Conservation (phyloP, 495 filamentous ascomycete genomes). For the Penicillium diatomitis region DNA sequence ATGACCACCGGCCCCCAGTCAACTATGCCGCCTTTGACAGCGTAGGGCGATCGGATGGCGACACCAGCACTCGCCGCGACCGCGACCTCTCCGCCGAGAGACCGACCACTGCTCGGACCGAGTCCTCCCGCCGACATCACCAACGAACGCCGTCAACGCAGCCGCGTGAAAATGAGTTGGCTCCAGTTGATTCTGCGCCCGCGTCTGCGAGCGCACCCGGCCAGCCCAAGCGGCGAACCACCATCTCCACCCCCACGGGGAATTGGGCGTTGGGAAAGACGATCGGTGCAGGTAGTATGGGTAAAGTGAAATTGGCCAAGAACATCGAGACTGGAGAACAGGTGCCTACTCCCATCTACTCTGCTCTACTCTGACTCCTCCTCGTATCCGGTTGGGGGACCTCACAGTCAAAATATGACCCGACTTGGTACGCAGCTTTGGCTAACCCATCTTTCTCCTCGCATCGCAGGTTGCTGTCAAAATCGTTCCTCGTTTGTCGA, state of each 20-base stretch:
- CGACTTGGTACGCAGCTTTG: neutral
- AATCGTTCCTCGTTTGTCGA: slow-evolving; percentile 87
- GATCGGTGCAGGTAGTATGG: slow-evolving; percentile 96
- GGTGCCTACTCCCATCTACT: slow-evolving; percentile 35
- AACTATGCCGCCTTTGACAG: slow-evolving; percentile 44
- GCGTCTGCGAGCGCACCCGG: slow-evolving; percentile 27
- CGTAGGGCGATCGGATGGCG: slow-evolving; percentile 49
- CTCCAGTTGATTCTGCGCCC: slow-evolving; percentile 42
- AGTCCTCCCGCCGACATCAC: slow-evolving; percentile 37
- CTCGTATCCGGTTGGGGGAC: neutral
- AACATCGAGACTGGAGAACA: slow-evolving; percentile 75
- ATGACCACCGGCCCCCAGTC: slow-evolving; percentile 40
- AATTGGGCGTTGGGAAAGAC: slow-evolving; percentile 95
- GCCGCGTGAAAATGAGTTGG: slow-evolving; percentile 29
- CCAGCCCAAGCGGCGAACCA: slow-evolving; percentile 62
- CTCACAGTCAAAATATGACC: neutral
- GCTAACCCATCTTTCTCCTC: slow-evolving; percentile 8
- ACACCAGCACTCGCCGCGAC: slow-evolving; percentile 41
- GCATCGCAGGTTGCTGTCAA: slow-evolving; percentile 82
- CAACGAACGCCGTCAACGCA: slow-evolving; percentile 38
- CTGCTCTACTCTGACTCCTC: neutral
- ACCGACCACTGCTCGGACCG: slow-evolving; percentile 40
- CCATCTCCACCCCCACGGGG: slow-evolving; percentile 72
- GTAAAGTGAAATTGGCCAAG: slow-evolving; percentile 82
- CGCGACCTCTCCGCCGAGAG: slow-evolving; percentile 47